Evolutionary conservation across 2,329 filamentous ascomycete species (phyloP), one percentile per base, ranked within the genome.

Genomic region (Aspergillus fijiensis): DNA sequence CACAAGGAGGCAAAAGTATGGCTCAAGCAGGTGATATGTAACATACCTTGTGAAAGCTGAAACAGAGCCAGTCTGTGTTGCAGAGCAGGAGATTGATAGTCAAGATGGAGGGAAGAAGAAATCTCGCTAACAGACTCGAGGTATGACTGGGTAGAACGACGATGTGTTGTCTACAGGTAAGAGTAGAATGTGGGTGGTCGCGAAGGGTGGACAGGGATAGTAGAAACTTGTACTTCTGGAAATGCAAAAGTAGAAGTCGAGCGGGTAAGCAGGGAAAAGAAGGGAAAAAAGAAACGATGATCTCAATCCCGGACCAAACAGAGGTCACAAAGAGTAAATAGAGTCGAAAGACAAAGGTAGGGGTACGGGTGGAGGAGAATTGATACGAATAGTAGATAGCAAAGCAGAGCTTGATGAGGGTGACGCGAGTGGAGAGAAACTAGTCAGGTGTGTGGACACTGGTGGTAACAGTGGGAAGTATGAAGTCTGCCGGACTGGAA

Each of bases 121-220:
- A 47, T 31, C 49, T 29, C 25, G 16, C 33, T 52, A 14, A 16
- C 42, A 19, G 51, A 29, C 35, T 25, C 19, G 42, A 51, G 25
- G 16, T 33, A 48, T n/a, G 21, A 50, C 10, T 29, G 31, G 42
- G 50, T 42, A 48, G 51, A 31, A 54, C 39, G 7, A 45, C 39
- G 39, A 33, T 54, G 51, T 23, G 51, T 61, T 62, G 59, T 55
- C 49, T 60, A 52, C 49, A 45, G 53, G 52, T 23, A 54, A 63
- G 51, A 62, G 57, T 53, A 57, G 54, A 57, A 49, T 25, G 59
- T 65, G 54, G 55, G 52, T 65, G 62, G 63, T 63, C 64, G 64
- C 63, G 65, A 65, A 62, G 53, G 64, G 68, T 67, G 69, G 70
- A 66, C 70, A 73, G 72, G 72, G 71, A 73, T 72, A 64, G 64